Evolutionary conservation across 2,329 filamentous ascomycete species (phyloP).

Genomic region (Exophiala lecanii-corni): DNA sequence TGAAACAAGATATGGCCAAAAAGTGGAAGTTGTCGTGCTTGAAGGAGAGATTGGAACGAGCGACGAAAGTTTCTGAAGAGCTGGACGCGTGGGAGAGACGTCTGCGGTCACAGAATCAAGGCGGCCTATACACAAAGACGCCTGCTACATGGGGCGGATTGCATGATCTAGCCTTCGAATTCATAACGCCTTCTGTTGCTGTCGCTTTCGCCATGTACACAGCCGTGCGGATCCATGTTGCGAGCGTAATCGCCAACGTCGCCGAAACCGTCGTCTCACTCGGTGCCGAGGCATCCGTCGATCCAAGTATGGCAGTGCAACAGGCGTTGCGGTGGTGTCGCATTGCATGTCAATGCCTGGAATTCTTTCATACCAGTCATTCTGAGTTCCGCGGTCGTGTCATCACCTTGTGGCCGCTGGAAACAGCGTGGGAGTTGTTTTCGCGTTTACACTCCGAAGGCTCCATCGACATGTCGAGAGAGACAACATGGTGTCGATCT

Average conservation of each 20-base stretch:
- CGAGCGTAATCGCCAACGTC: constrained; percentile 10
- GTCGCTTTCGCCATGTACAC: constrained; percentile 19
- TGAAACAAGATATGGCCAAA: constrained; percentile 14
- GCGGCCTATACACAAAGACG: constrained; percentile 10
- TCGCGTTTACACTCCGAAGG: constrained; percentile 4
- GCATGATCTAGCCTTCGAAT: constrained; percentile 11
- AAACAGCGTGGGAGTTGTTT: constrained; percentile 18
- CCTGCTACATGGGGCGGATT: constrained; percentile 13
- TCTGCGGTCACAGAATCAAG: constrained; percentile 9
- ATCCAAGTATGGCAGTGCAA: constrained; percentile 10
- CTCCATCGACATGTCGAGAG: constrained; percentile 11
- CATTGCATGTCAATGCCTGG: constrained; percentile 17
- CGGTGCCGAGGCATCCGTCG: constrained; percentile 5
- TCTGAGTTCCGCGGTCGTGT: constrained; percentile 13
- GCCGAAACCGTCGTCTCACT: constrained; percentile 10
- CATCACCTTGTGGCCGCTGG: constrained; percentile 17
- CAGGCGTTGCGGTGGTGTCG: constrained; percentile 18
- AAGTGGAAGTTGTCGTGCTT: constrained; percentile 8
- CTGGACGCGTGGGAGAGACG: constrained; percentile 12
- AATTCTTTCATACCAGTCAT: constrained; percentile 17
- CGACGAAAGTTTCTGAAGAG: constrained; percentile 7
- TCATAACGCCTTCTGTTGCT: constrained; percentile 6
- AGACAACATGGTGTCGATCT: constrained; percentile 16
- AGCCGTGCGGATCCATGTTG: constrained; percentile 17
- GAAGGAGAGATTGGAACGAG: constrained; percentile 8